Base-by-base conservation (phyloP, 2,329 filamentous ascomycete genomes). In the Fusarium marasasianum region DNA sequence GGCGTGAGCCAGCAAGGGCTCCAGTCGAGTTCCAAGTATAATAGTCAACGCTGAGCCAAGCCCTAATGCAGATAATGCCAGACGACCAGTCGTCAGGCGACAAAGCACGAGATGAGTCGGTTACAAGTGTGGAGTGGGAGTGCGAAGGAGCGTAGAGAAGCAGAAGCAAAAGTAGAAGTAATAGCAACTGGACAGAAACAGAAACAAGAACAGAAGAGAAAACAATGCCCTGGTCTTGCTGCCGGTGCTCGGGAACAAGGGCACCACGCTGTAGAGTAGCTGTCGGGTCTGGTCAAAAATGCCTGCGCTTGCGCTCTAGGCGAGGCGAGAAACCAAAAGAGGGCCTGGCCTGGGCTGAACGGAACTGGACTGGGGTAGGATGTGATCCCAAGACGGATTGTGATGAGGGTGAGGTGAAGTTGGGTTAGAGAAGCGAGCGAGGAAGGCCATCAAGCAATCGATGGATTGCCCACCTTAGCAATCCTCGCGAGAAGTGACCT, bases 1-100 rank as follows among this genome's bases (percentile, higher is more conserved):
- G 73, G 54, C 48, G 51, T 55, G 55, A 63, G 68, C 53, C 69
- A 56, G 59, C 54, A 74, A 74, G 61, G 68, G 71, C 60, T 76
- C 76, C 74, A 78, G 76, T 72, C 64, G 67, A 72, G 66, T 63
- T 73, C 74, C 67, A 70, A 57, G 67, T 70, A 68, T 58, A 70
- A 70, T 65, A 56, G 58, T 54, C 51, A 70, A 70, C 66, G 67
- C 51, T 74, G 74, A 78, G 73, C 76, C 74, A 74, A 79, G 77
- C 76, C 77, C 77, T 79, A 79, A 78, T 75, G 71, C 73, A 76
- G 71, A 78, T 48, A 43, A 65, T 75, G 76, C 77, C 66, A 79
- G 77, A 79, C 77, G 77, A 79, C 77, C 77, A 78, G 77, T 78
- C 77, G 77, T 77, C 77, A 68, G 75, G 77, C 75, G 71, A 75